Evolutionary conservation across 2,329 filamentous ascomycete genomes (phyloP).

Genomic region (Aureobasidium sp.): DNA sequence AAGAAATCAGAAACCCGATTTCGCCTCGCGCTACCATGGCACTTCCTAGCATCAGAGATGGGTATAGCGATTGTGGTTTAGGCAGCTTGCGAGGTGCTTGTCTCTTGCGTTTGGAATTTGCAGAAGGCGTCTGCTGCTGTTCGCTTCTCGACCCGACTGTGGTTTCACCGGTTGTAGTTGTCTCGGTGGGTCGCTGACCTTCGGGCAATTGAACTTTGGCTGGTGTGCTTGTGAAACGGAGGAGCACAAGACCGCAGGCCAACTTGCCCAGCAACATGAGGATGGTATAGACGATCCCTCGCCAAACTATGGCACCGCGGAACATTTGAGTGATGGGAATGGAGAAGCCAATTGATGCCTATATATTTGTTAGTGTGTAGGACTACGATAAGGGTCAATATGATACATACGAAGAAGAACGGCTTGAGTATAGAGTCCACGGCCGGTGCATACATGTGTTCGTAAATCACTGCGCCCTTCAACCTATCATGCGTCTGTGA

Average conservation of each 20-base stretch:
- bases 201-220: constrained; percentile 4
- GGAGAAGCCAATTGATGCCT: constrained; percentile 65
- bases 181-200: background rate
- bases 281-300: constrained; percentile 61
- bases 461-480: constrained; percentile 28
- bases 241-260: constrained; percentile 32
- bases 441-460: constrained; percentile 37
- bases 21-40: constrained; percentile 72
- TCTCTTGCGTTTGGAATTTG: constrained; percentile 13
- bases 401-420: constrained; percentile 52
- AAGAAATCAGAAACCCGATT: constrained; percentile 68
- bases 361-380: background rate
- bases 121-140: background rate
- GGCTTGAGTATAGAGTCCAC: constrained; percentile 52
- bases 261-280: constrained; percentile 55
- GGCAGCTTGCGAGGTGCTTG: background rate
- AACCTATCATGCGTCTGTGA: background rate
- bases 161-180: background rate
- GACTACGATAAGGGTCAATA: background rate
- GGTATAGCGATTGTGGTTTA: constrained; percentile 50
- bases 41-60: constrained; percentile 55
- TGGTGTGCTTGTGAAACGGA: constrained; percentile 25
- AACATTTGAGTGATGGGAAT: constrained; percentile 69
- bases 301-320: constrained; percentile 55
- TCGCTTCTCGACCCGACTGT: too few species aligned